Evolutionary conservation across 257 asterid species (phyloP).

Genomic region (Thymus mandschuricus): DNA sequence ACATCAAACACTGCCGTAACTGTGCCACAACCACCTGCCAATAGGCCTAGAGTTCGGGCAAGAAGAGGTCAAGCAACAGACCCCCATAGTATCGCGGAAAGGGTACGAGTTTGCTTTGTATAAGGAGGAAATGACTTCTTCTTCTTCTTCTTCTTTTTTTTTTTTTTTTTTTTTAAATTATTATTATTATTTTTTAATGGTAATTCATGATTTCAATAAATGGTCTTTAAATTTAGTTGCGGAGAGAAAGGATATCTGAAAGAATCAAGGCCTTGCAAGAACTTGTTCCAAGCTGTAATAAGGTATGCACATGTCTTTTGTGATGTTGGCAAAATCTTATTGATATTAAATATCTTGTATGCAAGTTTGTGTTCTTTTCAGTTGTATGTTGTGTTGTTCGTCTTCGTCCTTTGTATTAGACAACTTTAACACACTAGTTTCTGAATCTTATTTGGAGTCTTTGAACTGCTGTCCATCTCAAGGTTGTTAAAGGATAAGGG

Average conservation of each 20-base stretch:
- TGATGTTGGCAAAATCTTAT: not conserved
- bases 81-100: constrained; percentile 91
- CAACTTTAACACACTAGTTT: not conserved
- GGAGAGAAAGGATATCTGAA: constrained; percentile 86
- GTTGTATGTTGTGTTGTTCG: not conserved
- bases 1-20: constrained; percentile 62
- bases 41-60: constrained; percentile 85
- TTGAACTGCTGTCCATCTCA: constrained; percentile 9
- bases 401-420: not conserved
- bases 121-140: not conserved
- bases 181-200: not conserved
- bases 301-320: constrained; percentile 47
- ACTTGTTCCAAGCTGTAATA: constrained; percentile 94
- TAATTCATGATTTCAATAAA: constrained; percentile 17
- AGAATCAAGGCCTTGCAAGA: constrained; percentile 92
- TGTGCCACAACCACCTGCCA: constrained; percentile 73
- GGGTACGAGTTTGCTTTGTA: constrained; percentile 46
- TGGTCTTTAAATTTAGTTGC: constrained; percentile 53
- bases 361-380: not conserved
- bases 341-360: constrained; percentile 3
- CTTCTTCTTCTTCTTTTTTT: not conserved
- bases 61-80: constrained; percentile 93
- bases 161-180: no score
- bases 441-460: constrained; percentile 3
- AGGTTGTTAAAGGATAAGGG: not conserved